A percentile compares a stretch with the other conserved stretches of the same genome.
phyloP scores from a whole-genome alignment of 768 basidiomycete species.

The Agaricus sinodeliciosus region DNA sequence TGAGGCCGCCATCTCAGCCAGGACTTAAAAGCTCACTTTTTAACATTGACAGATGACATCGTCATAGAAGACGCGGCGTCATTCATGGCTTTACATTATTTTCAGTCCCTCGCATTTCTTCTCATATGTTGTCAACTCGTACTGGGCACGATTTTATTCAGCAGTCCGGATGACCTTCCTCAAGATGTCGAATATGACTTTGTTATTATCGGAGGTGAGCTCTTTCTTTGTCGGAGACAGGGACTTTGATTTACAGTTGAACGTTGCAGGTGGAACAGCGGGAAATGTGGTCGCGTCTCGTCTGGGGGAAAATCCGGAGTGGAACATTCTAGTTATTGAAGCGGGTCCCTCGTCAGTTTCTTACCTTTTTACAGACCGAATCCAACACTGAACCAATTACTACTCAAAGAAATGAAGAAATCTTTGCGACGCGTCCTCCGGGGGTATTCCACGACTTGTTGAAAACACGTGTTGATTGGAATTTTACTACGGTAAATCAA shows the following conservation, averaged over 20 bases:
- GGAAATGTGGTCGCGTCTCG: constrained; percentile 10
- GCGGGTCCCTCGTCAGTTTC: constrained; percentile 11
- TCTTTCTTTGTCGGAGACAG: not conserved
- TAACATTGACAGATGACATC: too few relatives aligned
- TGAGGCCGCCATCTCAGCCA: too few relatives aligned
- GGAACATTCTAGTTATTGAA: constrained; percentile 12
- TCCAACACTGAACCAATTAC: not conserved
- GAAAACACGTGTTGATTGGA: constrained; percentile 13
- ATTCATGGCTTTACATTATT: too few relatives aligned
- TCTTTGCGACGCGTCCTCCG: constrained; percentile 4
- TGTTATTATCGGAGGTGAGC: constrained; percentile 11
- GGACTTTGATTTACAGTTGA: not conserved
- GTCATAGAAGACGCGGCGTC: too few relatives aligned
- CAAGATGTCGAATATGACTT: constrained; percentile 1
- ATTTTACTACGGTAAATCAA: constrained; percentile 12
- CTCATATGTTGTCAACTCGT: not conserved
- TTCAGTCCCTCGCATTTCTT: too few relatives aligned
- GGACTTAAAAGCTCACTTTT: too few relatives aligned
- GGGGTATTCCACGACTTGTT: not conserved
- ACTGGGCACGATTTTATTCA: not conserved
- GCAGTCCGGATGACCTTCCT: not conserved
- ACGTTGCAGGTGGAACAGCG: constrained; percentile 10
- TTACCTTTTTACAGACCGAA: too few relatives aligned
- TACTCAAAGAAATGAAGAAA: not conserved
- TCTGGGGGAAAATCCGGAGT: constrained; percentile 8